Evolutionary conservation across 371 early-diverging fungal genomes (phyloP).

Genomic region (Mucor indicus): DNA sequence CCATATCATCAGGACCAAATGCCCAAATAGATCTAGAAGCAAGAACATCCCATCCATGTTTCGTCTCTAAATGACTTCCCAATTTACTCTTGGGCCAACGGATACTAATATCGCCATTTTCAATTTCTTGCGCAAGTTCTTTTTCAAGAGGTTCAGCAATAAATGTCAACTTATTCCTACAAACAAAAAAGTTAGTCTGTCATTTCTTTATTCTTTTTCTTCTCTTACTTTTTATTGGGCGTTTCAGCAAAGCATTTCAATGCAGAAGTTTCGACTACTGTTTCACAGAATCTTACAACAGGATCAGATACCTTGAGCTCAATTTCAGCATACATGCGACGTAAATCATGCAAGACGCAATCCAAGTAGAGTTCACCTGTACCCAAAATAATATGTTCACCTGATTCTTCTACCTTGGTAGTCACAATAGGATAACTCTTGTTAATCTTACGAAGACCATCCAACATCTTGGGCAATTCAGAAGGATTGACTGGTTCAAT

Average conservation of each 20-base stretch:
- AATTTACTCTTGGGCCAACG: constrained; percentile 76
- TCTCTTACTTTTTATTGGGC: constrained; percentile 89
- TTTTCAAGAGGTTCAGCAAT: constrained; percentile 94
- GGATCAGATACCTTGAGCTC: constrained; percentile 97
- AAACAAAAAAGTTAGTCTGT: background rate
- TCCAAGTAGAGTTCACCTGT: constrained; percentile 96
- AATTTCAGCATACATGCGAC: constrained; percentile 91
- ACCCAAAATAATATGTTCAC: constrained; percentile 93
- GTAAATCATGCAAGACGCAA: constrained; percentile 93
- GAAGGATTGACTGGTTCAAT: constrained; percentile 96
- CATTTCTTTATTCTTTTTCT: background rate
- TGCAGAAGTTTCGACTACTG: constrained; percentile 91
- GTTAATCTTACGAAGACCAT: constrained; percentile 91
- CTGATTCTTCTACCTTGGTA: constrained; percentile 96
- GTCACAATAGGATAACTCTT: constrained; percentile 91
- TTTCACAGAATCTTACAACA: constrained; percentile 94
- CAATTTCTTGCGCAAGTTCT: constrained; percentile 90
- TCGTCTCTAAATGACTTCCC: constrained; percentile 75
- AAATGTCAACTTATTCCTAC: constrained; percentile 91
- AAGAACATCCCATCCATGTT: constrained; percentile 92
- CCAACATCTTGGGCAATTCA: constrained; percentile 97
- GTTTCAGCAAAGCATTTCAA: constrained; percentile 96
- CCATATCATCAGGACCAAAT: constrained; percentile 92
- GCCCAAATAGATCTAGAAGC: constrained; percentile 95
- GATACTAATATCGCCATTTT: constrained; percentile 66